Evolutionary conservation across 768 basidiomycete species (phyloP), one percentile per base, ranked within the genome.

Genomic region (Xerocomellus dryophilus): DNA sequence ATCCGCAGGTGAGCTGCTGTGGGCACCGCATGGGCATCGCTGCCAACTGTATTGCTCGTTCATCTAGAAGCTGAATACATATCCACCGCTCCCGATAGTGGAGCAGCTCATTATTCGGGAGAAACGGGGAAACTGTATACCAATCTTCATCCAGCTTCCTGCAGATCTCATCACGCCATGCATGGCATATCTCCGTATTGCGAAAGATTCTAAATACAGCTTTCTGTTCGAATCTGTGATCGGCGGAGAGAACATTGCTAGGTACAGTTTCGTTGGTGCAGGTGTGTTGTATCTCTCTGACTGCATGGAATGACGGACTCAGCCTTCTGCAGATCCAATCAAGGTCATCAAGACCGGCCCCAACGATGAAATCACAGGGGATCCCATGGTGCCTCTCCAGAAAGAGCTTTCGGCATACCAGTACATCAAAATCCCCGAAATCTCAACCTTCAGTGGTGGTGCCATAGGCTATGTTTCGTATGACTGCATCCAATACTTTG

Each of bases 391-490:
- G 27, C 81, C 80, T 25, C 81, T 99, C 42, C 89, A 98, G 73
- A 85, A 83, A 61, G 93, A 96, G 68, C 82, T 99, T 20, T 75
- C 85, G 7, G 75, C 87, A 49, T 92, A 98, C 76, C 80, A 88
- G 70, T 97, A 95, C 68, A 82, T 97, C 71, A 88, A 88, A 68
- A 84, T 97, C 23, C 93, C 93, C 5, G 90, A 95, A 69, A 79
- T 96, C 34, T 86, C 91, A 2, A 95, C 95, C 0, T 97, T 98
- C 68, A 96, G 94, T 42, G 97, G 97, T 43, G 97, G 97, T 42
- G 96, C 95, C 2, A 92, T 98, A 65, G 97, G 97, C 50, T 98
- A 97, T 69, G 93, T 99, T 56, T 83, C 93, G 12, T 99, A 94
- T 74, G 97, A 99, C 69, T 93, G 93, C 70, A 85, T 99, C 52